Evolutionary conservation across 2,329 filamentous ascomycete genomes (phyloP), one percentile per base, ranked within the genome.

Genomic region (Trichoderma simmonsii): DNA sequence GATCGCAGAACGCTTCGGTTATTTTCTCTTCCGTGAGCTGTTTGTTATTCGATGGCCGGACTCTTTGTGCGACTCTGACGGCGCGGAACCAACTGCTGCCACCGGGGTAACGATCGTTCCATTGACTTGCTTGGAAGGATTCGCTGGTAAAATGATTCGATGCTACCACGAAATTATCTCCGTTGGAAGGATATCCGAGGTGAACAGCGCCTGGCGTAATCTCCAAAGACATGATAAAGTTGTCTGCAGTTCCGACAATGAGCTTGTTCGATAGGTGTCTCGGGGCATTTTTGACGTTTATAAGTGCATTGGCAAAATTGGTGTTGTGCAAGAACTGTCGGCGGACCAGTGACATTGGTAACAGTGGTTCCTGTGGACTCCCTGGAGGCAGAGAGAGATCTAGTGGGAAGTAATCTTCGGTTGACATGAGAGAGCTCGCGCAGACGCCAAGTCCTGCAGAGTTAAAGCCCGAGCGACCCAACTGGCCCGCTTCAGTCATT

Each of bases 1-100:
- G 43, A 51, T 51, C 43, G 3, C 43, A 51, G 3, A 51, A 51
- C 43, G 43, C 43, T 51, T 51, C 43, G 43, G 43, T 51, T n/a
- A 51, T 51, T 11, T 12, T 51, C 18, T 11, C 43, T 51, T 51
- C 43, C n/a, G 43, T 51, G 2, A 51, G n/a, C 43, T 51, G 18
- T 51, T 51, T n/a, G 5, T 51, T 51, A 21, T 51, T 51, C 43
- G n/a, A 51, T 51, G 43, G 43, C 9, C 43, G 9, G 43, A 51
- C n/a, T 51, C n/a, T 51, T 51, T 51, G n/a, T 12, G n/a, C 43
- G 2, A 51, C 43, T 51, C 43, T 51, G 4, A 51, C 43, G 43
- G 43, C 43, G n/a, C 43, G 72, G 39, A 73, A 73, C 72, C 72
- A 73, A 59, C 70, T 72, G 36, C 72, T 73, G 3, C 72, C 72